phyloP scores from a whole-genome alignment of 2,329 filamentous ascomycete genomes.

The Nigrospora sphaerica region DNA sequence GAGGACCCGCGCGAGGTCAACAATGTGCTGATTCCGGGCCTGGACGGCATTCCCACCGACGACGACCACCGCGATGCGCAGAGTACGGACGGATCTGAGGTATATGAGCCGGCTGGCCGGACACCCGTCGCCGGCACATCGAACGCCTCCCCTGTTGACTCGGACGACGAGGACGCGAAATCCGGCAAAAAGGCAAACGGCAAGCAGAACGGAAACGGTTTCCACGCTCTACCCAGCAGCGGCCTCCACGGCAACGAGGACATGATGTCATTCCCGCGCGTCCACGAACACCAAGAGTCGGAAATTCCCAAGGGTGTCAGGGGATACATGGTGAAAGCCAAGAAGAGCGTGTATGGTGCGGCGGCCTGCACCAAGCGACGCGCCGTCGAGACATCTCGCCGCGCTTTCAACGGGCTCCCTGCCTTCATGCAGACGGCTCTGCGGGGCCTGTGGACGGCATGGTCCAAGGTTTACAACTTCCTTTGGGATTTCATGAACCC shows the following conservation, averaged over 20 bases:
- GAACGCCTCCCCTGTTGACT: constrained; percentile 39
- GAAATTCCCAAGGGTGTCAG: constrained; percentile 32
- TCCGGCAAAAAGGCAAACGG: constrained; percentile 20
- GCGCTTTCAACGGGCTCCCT: constrained; percentile 31
- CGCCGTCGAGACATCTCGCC: constrained; percentile 7
- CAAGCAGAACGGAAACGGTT: constrained; percentile 5
- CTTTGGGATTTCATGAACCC: constrained; percentile 97
- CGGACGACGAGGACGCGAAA: constrained; percentile 37
- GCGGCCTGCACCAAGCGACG: constrained; percentile 13
- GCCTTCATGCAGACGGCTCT: constrained; percentile 29
- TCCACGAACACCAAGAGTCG: constrained; percentile 35
- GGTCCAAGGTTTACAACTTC: constrained; percentile 49
- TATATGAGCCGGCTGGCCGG: constrained; percentile 47
- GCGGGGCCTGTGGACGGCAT: constrained; percentile 21
- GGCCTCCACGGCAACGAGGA: constrained; percentile 32
- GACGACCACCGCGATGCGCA: constrained; percentile 21
- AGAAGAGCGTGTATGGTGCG: constrained; percentile 23
- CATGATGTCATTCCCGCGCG: constrained; percentile 57
- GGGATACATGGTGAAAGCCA: constrained; percentile 31
- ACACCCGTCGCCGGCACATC: constrained; percentile 47
- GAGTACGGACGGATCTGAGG: constrained; percentile 34
- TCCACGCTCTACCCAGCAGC: constrained; percentile 12
- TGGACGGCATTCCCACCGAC: constrained; percentile 32
- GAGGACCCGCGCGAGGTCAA: constrained; percentile 25
- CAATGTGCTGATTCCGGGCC: constrained; percentile 36